Percentiles rank a stretch among this genome's conserved stretches.
phyloP scores from a whole-genome alignment of 371 early-diverging fungal species.

The Rhizopus delemar region DNA sequence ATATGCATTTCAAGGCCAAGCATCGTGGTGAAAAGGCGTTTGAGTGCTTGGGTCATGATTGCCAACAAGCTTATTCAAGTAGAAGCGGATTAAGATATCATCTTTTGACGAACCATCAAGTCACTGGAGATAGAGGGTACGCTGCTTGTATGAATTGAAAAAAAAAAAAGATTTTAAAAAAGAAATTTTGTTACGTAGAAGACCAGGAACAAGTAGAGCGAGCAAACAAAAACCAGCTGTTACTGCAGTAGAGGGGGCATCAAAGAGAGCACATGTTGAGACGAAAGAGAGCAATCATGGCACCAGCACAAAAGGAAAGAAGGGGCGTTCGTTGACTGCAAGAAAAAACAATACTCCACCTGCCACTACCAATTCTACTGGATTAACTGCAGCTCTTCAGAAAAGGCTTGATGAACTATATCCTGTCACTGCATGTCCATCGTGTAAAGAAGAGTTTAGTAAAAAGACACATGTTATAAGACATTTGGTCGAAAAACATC shows the following conservation, averaged over 20 bases:
- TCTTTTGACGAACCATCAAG: slow-evolving; percentile 27
- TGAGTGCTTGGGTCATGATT: slow-evolving; percentile 21
- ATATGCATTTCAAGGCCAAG: slow-evolving; percentile 21
- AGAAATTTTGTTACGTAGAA: not conserved
- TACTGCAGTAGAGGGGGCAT: no score
- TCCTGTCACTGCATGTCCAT: slow-evolving; percentile 24
- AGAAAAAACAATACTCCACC: not conserved
- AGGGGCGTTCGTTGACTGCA: not conserved
- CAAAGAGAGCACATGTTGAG: no score
- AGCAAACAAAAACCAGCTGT: no score
- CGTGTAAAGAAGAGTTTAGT: slow-evolving; percentile 25
- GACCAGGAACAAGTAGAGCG: no score
- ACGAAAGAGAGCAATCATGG: no score
- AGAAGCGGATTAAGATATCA: slow-evolving; percentile 32
- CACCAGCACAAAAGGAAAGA: no score
- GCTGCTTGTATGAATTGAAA: not conserved
- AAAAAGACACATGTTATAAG: slow-evolving; percentile 37
- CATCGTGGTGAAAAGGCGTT: slow-evolving; percentile 27
- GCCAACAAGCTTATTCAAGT: slow-evolving; percentile 27
- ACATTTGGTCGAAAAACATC: slow-evolving; percentile 31
- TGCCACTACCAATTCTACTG: not conserved
- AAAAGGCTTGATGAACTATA: slow-evolving; percentile 22
- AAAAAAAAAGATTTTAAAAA: not conserved
- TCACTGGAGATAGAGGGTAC: slow-evolving; percentile 7
- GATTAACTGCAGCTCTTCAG: slow-evolving; percentile 13